Conservation (phyloP, 2,329 filamentous ascomycete genomes). For the Fusarium begoniae region DNA sequence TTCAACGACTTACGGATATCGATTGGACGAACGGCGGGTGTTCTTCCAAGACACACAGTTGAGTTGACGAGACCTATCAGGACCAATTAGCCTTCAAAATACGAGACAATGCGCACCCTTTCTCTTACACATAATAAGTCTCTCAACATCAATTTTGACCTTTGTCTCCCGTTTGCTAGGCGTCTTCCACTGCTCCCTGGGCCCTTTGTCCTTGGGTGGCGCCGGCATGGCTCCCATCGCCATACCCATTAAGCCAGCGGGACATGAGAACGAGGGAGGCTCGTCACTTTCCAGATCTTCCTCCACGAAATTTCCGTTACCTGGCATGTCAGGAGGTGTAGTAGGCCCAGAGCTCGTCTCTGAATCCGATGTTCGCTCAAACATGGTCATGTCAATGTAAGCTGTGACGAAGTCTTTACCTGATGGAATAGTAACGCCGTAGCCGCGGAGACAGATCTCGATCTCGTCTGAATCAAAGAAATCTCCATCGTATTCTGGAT, state of each 20-base stretch:
- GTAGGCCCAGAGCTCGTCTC: not conserved
- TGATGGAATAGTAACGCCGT: not conserved
- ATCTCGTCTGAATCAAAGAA: conserved; percentile 7
- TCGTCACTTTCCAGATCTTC: not conserved
- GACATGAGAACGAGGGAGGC: not conserved
- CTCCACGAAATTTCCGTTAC: not conserved
- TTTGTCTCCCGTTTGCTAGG: not conserved
- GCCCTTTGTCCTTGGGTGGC: not conserved
- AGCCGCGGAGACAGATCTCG: not conserved
- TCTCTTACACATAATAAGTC: not conserved
- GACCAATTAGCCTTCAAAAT: accelerated
- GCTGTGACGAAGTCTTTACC: not conserved
- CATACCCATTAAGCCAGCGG: not conserved
- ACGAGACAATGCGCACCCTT: accelerated
- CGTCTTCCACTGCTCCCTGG: not conserved
- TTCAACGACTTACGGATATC: conserved; percentile 4
- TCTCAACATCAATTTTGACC: not conserved
- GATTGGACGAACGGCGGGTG: not conserved
- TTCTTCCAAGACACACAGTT: conserved; percentile 4
- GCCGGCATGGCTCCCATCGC: not conserved
- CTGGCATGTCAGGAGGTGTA: not conserved
- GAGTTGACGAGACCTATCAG: not conserved
- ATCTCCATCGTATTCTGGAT: not conserved
- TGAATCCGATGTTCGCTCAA: not conserved
- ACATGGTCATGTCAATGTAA: conserved; percentile 2